Evolutionary conservation across 208 protist genomes (phyloP).

Genomic region (Crithidia mellificae): DNA sequence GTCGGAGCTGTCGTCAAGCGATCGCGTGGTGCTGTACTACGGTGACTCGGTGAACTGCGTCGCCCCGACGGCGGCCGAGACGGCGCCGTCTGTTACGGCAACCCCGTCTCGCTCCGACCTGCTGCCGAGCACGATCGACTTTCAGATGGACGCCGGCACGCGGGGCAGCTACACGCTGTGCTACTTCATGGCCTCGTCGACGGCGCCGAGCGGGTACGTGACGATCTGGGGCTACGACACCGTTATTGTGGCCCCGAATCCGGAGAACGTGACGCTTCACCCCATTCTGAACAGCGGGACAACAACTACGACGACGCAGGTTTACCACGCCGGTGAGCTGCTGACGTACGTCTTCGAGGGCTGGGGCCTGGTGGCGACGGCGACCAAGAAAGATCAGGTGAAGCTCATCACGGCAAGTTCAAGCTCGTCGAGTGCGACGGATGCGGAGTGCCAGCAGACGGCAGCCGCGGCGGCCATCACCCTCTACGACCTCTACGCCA

Average conservation of each 20-base stretch:
- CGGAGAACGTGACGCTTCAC: slow-evolving; percentile 42
- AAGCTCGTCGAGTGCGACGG: slow-evolving; percentile 1
- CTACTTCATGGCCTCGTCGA: slow-evolving; percentile 45
- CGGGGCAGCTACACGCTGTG: slow-evolving; percentile 80
- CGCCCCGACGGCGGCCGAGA: slow-evolving; percentile 22
- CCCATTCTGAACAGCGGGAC: slow-evolving; percentile 14
- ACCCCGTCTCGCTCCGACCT: slow-evolving; percentile 59
- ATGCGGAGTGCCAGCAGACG: slow-evolving; percentile 37
- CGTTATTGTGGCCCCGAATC: slow-evolving; percentile 63
- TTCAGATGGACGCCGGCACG: slow-evolving; percentile 65
- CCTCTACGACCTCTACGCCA: slow-evolving; percentile 62
- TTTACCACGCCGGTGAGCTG: slow-evolving; percentile 42
- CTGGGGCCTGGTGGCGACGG: slow-evolving; percentile 59
- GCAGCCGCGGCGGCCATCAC: slow-evolving; percentile 11
- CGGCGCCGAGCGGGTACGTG: slow-evolving; percentile 35
- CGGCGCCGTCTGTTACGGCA: slow-evolving; percentile 45
- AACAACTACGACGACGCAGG: neutral
- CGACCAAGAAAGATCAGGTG: slow-evolving; percentile 43
- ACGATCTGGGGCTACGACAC: slow-evolving; percentile 77
- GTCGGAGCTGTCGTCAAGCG: slow-evolving; percentile 31
- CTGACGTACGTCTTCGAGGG: slow-evolving; percentile 74
- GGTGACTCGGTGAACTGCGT: slow-evolving; percentile 62
- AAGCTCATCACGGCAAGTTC: slow-evolving; percentile 55
- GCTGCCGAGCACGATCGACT: slow-evolving; percentile 62
- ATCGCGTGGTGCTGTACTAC: slow-evolving; percentile 67